phyloP scores from a whole-genome alignment of 176 grass and related monocot genomes.

The Triticum timopheevii region DNA sequence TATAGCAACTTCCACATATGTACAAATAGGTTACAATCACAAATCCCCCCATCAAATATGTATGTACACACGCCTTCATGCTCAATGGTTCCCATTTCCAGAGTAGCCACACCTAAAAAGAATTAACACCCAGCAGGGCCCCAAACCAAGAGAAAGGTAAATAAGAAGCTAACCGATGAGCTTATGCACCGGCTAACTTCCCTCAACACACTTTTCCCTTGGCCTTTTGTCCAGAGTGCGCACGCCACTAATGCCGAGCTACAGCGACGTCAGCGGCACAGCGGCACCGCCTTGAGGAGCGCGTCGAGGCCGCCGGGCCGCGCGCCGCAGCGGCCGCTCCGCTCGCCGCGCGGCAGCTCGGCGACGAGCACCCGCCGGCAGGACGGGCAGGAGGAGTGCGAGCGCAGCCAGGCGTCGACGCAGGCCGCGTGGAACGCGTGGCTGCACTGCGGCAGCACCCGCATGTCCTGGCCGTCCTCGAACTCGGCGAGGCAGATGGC shows the following conservation, averaged over 20 bases:
- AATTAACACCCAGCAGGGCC: conserved; percentile 15
- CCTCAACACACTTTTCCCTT: not conserved
- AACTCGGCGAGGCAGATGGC: conserved; percentile 75
- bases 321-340: conserved; percentile 40
- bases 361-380: conserved; percentile 58
- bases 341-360: conserved; percentile 32
- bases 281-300: conserved; percentile 29
- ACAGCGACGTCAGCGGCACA: conserved; percentile 17
- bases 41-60: conserved; percentile 3
- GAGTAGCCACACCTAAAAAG: conserved; percentile 34
- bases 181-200: conserved; percentile 2
- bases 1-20: conserved; percentile 23
- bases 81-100: not conserved
- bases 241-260: conserved; percentile 28
- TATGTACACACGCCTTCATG: conserved; percentile 4
- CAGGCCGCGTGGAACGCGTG: conserved; percentile 65
- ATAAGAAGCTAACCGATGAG: conserved; percentile 11
- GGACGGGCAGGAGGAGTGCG: conserved; percentile 71
- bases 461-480: conserved; percentile 53
- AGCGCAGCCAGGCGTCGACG: conserved; percentile 69
- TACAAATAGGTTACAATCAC: conserved; percentile 39
- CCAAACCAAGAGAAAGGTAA: conserved; percentile 17
- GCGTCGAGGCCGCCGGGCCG: conserved; percentile 28
- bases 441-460: conserved; percentile 71
- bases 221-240: conserved; percentile 23